Percentiles rank a stretch among this genome's conserved stretches.
These are phyloP conservation scores for Fusarium goolgardi DNA, from an alignment of 2,329 filamentous ascomycete species.

Conservation along the genomic window DNA sequence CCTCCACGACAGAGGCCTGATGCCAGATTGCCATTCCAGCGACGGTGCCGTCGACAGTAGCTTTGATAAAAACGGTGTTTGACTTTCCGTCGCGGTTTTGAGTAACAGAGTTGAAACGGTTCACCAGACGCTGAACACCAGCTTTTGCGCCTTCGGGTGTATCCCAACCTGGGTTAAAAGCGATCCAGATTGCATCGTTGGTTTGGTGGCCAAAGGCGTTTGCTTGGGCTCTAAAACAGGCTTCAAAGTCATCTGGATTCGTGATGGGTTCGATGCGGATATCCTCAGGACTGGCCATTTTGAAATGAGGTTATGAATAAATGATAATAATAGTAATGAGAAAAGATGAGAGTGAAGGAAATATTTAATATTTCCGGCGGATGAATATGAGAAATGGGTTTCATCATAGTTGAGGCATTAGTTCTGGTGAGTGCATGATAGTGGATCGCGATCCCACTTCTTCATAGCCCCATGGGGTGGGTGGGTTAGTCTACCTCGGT, in stretches of 20 bases:
- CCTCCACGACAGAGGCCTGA: conserved; percentile 62
- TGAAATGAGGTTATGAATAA: not conserved
- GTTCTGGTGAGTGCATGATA: conserved; percentile 25
- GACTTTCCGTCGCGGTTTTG: conserved; percentile 57
- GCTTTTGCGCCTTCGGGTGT: conserved; percentile 57
- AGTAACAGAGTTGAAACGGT: conserved; percentile 56
- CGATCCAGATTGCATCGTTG: conserved; percentile 62
- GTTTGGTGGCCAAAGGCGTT: conserved; percentile 62
- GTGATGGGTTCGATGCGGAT: conserved; percentile 47
- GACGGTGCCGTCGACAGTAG: conserved; percentile 58
- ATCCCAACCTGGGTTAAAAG: conserved; percentile 67
- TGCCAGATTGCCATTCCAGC: conserved; percentile 67
- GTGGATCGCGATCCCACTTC: conserved; percentile 28
- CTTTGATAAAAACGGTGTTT: conserved; percentile 66
- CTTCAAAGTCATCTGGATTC: conserved; percentile 45
- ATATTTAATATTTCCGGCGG: not conserved
- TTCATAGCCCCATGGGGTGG: conserved; percentile 8
- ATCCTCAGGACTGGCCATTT: conserved; percentile 7
- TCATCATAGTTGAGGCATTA: conserved; percentile 22
- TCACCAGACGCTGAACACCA: conserved; percentile 53
- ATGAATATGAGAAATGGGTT: conserved; percentile 1
- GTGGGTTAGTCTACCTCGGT: not conserved
- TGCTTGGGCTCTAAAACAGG: conserved; percentile 43
- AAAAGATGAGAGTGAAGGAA: not conserved
- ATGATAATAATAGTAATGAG: not conserved